Evolutionary conservation across 2,329 filamentous ascomycete genomes (phyloP), one percentile per base, ranked within the genome.

Genomic region (Arthrobotrys sphaeroides): DNA sequence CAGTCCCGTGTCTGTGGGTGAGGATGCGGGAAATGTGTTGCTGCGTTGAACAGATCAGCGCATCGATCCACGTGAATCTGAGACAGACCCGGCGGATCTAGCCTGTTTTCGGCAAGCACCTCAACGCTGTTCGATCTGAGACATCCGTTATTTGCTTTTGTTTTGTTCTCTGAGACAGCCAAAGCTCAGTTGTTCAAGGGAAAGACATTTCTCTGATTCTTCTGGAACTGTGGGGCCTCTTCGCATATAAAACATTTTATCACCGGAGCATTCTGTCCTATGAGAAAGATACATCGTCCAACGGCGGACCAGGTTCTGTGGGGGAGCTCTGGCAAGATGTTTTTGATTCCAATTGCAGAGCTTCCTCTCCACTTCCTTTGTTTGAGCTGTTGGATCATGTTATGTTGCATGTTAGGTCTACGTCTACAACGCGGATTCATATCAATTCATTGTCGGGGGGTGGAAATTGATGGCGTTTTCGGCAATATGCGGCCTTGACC

Each of bases 101-200:
- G 66, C 49, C 66, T 31, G 53, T 47, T 69, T 69, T 69, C 53
- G 65, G 65, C 43, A 42, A 57, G 42, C 47, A 57, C 33, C 36
- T 36, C n/a, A n/a, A n/a, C n/a, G n/a, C n/a, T n/a, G n/a, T n/a
- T 59, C 64, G 33, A 70, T 70, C 66, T 70, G 57, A 70, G 66
- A 70, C 66, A 70, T 31, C n/a, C n/a, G n/a, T n/a, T n/a, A n/a
- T n/a, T n/a, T n/a, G n/a, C n/a, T n/a, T n/a, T n/a, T n/a, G n/a
- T 22, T 55, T 36, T 18, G 9, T 38, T 55, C 31, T 55, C 38
- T 55, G 13, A 38, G 31, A 55, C 51, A 53, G 16, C 47, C 47
- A 28, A n/a, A 53, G 47, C 36, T 40, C 12, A 5, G 36, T 40
- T 40, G 36, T n/a, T 40, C 6, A 5, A 18, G 22, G 16, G 5